A percentile compares a stretch with the other conserved stretches of the same genome.
Conservation (phyloP, 805 yeast genomes). For the Debaryomyces castellii region DNA sequence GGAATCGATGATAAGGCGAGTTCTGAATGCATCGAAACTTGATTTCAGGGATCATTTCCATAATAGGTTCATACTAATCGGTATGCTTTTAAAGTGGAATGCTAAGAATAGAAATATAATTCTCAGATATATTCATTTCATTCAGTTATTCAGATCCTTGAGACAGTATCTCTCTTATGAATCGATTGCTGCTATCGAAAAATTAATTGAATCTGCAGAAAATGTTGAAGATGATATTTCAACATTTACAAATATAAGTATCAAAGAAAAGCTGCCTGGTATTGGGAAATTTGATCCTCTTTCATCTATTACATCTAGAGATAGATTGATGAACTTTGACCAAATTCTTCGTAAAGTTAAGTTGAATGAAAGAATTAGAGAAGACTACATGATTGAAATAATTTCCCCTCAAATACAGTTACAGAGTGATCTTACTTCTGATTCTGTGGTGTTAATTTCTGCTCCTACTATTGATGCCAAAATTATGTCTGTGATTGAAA, state of each 20-base stretch:
- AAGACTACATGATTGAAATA: constrained; percentile 38
- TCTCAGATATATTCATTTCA: constrained; percentile 37
- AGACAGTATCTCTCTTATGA: constrained; percentile 34
- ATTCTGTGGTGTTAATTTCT: constrained; percentile 64
- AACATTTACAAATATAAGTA: constrained; percentile 20
- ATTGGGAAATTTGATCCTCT: not conserved
- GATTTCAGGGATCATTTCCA: constrained; percentile 22
- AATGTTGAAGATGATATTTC: constrained; percentile 10
- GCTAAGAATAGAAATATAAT: constrained; percentile 31
- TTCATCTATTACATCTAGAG: constrained; percentile 7
- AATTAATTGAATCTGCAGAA: constrained; percentile 22
- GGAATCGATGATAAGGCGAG: constrained; percentile 1
- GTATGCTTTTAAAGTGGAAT: constrained; percentile 45
- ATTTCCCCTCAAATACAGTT: constrained; percentile 46
- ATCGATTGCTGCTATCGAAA: constrained; percentile 32
- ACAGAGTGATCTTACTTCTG: constrained; percentile 38
- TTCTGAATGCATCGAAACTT: constrained; percentile 2
- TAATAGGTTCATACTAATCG: constrained; percentile 36
- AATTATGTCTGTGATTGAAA: constrained; percentile 61
- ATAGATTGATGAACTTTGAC: constrained; percentile 32
- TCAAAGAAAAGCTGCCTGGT: constrained; percentile 21
- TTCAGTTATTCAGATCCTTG: constrained; percentile 26
- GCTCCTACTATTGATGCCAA: constrained; percentile 72
- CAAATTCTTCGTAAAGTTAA: constrained; percentile 22
- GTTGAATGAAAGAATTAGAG: constrained; percentile 29